These are phyloP conservation scores for Rhizopus arrhizus DNA, from an alignment of 371 early-diverging fungal species.

Conservation along the genomic window DNA sequence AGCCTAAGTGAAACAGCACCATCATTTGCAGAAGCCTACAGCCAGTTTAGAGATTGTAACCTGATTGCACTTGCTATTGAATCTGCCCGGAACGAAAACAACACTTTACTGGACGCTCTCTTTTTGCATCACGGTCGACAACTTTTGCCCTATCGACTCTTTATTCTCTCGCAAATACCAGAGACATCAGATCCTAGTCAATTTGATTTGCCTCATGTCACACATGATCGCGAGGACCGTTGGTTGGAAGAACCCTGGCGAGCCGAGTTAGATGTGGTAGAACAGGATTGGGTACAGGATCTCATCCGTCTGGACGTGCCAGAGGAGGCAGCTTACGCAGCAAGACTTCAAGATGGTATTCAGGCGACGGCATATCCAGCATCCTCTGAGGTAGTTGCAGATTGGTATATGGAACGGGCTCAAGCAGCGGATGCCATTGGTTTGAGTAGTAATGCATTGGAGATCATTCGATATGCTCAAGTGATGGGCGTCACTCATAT, in stretches of 20 bases:
- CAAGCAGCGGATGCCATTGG: slow-evolving; percentile 60
- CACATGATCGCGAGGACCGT: slow-evolving; percentile 36
- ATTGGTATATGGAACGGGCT: slow-evolving; percentile 67
- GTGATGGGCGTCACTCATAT: slow-evolving; percentile 55
- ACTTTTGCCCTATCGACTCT: slow-evolving; percentile 62
- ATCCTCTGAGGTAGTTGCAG: slow-evolving; percentile 40
- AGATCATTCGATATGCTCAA: slow-evolving; percentile 57
- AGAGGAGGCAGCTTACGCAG: slow-evolving; percentile 22
- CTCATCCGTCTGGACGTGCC: slow-evolving; percentile 20
- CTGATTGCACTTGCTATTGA: slow-evolving; percentile 64
- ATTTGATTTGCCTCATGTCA: slow-evolving; percentile 51
- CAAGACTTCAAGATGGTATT: slow-evolving; percentile 30
- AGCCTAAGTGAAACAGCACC: slow-evolving; percentile 9
- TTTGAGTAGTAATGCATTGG: slow-evolving; percentile 56
- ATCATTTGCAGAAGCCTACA: slow-evolving; percentile 41
- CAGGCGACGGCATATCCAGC: slow-evolving; percentile 51
- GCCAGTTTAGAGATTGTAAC: slow-evolving; percentile 66
- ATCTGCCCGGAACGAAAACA: slow-evolving; percentile 61
- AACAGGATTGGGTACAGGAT: slow-evolving; percentile 21
- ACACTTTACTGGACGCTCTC: slow-evolving; percentile 60
- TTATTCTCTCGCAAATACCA: slow-evolving; percentile 68
- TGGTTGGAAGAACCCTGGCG: slow-evolving; percentile 48
- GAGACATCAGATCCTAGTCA: slow-evolving; percentile 55
- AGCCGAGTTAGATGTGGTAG: slow-evolving; percentile 29
- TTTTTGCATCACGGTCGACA: slow-evolving; percentile 65